Conservation (phyloP, 768 basidiomycete genomes). For the Neoboletus brunneissimus region DNA sequence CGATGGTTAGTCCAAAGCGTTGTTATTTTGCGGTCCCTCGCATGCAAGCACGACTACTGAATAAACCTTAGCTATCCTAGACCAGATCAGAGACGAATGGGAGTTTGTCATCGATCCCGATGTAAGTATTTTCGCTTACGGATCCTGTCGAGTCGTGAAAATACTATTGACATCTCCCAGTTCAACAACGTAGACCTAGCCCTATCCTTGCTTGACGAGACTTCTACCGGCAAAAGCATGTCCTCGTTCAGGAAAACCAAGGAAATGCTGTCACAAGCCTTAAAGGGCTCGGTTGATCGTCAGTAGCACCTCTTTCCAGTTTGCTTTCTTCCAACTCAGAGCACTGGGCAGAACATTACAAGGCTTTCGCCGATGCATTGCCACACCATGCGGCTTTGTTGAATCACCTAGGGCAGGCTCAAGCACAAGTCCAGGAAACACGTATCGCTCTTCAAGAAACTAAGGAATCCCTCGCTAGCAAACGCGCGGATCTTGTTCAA, state of each 20-base stretch:
- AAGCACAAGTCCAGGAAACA: slow-evolving; percentile 69
- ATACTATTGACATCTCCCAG: slow-evolving; percentile 36
- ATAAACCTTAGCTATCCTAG: slow-evolving; percentile 60
- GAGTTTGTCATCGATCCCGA: slow-evolving; percentile 81
- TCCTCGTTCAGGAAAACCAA: slow-evolving; percentile 76
- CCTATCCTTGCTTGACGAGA: slow-evolving; percentile 79
- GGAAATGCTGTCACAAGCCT: slow-evolving; percentile 68
- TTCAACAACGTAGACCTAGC: slow-evolving; percentile 96
- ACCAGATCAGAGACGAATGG: slow-evolving; percentile 88
- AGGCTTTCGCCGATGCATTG: slow-evolving; percentile 91
- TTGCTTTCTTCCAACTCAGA: slow-evolving; percentile 1
- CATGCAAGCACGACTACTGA: not conserved
- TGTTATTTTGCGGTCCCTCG: not conserved
- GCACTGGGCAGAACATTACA: slow-evolving; percentile 70
- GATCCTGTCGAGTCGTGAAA: not conserved
- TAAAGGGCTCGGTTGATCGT: slow-evolving; percentile 90
- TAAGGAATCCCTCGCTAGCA: slow-evolving; percentile 75
- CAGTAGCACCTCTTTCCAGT: slow-evolving; percentile 31
- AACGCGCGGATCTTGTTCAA: slow-evolving; percentile 85
- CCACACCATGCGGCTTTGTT: slow-evolving; percentile 85
- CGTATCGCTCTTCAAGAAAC: slow-evolving; percentile 71
- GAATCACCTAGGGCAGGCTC: slow-evolving; percentile 66
- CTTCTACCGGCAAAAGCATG: slow-evolving; percentile 69
- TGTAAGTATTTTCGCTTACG: slow-evolving; percentile 41
- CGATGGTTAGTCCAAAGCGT: slow-evolving; percentile 57